Evolutionary conservation across 352 stramenopile genomes (phyloP), one percentile per base, ranked within the genome.

Genomic region (Phytophthora colocasiae): DNA sequence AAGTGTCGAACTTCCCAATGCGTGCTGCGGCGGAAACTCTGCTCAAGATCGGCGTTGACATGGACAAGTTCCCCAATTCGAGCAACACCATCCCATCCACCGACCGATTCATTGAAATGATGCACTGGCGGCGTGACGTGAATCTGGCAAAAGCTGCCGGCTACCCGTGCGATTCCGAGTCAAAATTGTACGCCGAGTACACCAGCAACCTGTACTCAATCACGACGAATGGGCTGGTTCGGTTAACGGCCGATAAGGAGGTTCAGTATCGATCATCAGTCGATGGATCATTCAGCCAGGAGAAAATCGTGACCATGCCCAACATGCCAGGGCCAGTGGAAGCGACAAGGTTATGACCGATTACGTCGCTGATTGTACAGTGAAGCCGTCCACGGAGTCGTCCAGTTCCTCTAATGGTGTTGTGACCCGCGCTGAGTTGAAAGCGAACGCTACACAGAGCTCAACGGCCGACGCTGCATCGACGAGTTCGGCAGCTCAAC

Each of bases 21-120:
- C 81, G 80, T 29, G 73, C 69, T 17, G 74, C 73, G 0, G 68
- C 73, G 9, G 80, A 89, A 56, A 86, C 77, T 15, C 43, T 89
- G 29, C 65, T 89, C 6, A 87, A 87, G 31, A 64, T 87, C 27
- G 73, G 75, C 17, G 77, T 87, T 6, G 68, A 85, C 15, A 58
- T 66, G 8, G 67, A 76, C 48, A 52, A 66, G 29, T 60, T 58
- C 46, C 48, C 64, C 7, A 38, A 51, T 1, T 36, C 46, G 11
- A 46, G 48, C 7, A 34, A 49, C 6, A 34, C 50, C 3, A 55
- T 72, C 4, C 76, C 78, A 3, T 71, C 66, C 22, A 72, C 76
- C n/a, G 47, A 77, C 31, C 58, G 75, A n/a, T 85, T 87, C 50
- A 56, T 75, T 2, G 43, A 74, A 7, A 73, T 87, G 53, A 69